A percentile compares a stretch with the other conserved stretches of the same genome.
Evolutionary conservation across 2,329 filamentous ascomycete species (phyloP).

Genomic region (Basipetospora chlamydospora): DNA sequence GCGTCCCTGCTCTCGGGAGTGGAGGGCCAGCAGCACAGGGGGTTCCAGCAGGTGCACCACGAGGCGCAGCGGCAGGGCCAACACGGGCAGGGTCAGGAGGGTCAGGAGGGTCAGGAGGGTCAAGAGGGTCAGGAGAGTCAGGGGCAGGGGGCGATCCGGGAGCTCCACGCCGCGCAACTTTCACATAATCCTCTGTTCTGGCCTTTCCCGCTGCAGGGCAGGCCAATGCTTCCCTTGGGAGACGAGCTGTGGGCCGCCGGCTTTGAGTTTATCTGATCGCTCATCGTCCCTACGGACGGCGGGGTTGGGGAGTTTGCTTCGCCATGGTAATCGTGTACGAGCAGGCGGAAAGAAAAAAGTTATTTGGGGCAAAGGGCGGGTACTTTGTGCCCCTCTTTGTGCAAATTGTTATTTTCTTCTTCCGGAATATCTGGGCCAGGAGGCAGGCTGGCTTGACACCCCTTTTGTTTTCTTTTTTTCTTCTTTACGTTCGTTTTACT

Average conservation of each 20-base stretch:
- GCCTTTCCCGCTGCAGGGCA: conserved; percentile 46
- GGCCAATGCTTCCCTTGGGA: conserved; percentile 35
- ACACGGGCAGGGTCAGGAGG: background rate
- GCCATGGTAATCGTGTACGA: too few relatives aligned
- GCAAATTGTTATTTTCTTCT: background rate
- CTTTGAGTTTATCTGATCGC: conserved; percentile 25
- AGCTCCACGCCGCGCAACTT: too few relatives aligned
- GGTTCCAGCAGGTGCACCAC: background rate
- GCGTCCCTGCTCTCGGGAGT: background rate
- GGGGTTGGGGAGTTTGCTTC: background rate
- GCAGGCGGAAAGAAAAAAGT: too few relatives aligned
- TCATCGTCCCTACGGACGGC: background rate
- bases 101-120: conserved; percentile 1
- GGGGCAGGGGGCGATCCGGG: too few relatives aligned
- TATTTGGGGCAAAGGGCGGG: too few relatives aligned
- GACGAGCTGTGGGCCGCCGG: conserved; percentile 34
- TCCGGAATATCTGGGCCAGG: too few relatives aligned
- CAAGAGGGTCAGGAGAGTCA: conserved; percentile 1
- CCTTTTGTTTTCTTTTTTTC: background rate
- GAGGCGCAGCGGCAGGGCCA: background rate
- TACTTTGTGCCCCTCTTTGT: too few relatives aligned
- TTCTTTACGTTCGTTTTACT: background rate
- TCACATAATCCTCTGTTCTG: conserved; percentile 45
- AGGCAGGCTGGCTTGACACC: too few relatives aligned
- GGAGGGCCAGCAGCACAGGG: background rate